phyloP scores from a whole-genome alignment of 164 flowering plant species.

The Sextonia rubra region DNA sequence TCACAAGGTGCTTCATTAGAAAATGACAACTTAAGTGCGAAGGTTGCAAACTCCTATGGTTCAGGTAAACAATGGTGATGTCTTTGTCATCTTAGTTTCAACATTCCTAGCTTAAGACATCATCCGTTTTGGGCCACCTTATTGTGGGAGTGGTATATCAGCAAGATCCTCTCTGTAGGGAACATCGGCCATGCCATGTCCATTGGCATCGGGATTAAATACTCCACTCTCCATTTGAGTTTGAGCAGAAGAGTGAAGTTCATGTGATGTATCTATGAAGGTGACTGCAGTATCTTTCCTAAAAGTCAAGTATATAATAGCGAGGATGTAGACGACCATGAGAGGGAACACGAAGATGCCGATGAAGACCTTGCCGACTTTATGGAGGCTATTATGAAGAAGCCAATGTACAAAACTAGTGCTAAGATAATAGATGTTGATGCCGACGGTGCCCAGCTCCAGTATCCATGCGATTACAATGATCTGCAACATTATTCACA shows the following conservation, averaged over 20 bases:
- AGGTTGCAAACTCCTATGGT: too few species aligned
- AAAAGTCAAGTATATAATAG: conserved; percentile 61
- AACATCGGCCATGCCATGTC: conserved; percentile 11
- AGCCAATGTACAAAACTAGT: conserved; percentile 70
- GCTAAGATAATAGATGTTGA: conserved; percentile 75
- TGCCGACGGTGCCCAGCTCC: conserved; percentile 64
- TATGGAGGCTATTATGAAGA: conserved; percentile 53
- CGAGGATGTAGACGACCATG: conserved; percentile 57
- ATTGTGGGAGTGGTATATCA: conserved; percentile 49
- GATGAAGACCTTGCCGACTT: conserved; percentile 58
- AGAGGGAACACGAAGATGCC: conserved; percentile 79
- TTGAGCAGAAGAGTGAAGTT: conserved; percentile 26
- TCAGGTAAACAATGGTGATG: not conserved
- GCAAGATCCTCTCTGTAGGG: conserved; percentile 72
- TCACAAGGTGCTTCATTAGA: not conserved
- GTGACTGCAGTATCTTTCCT: conserved; percentile 65
- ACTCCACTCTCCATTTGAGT: conserved; percentile 42
- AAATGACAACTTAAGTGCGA: too few species aligned
- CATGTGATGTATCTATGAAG: conserved; percentile 37
- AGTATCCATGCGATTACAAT: conserved; percentile 70
- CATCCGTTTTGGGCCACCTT: not conserved
- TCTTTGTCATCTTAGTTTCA: not conserved
- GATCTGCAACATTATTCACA: conserved; percentile 38
- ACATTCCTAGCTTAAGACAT: not conserved
- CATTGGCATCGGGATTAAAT: too few species aligned